Evolutionary conservation across 495 filamentous ascomycete genomes (phyloP), one percentile per base, ranked within the genome.

Genomic region (Hypoxylon trugodes): DNA sequence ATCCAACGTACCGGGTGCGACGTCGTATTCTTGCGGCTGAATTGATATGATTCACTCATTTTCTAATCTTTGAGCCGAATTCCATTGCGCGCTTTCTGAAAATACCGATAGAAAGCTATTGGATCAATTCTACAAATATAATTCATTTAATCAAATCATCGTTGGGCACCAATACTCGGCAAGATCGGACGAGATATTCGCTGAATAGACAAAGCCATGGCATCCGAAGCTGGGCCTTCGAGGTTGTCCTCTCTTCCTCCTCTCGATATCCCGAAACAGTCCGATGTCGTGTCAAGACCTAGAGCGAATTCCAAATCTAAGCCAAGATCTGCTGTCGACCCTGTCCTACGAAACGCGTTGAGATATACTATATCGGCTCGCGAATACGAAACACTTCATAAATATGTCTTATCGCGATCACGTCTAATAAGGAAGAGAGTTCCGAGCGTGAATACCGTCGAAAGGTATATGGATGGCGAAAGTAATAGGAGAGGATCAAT

Each of bases 371-470:
- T 97, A 40, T 93, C 89, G 74, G 87, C 89, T 40, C 86, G 88
- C 73, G 93, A 97, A 71, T 96, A 97, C 76, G 84, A 89, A 60
- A 79, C 87, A 2, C 84, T 97, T 18, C 90, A 96, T 74, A 86
- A 87, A 69, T 89, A 90, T 65, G 83, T 92, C 28, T 81, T 89
- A 51, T 90, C 87, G 60, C 87, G 87, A 32, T 85, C 87, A 53
- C 79, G 78, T 25, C 59, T 78, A n/a, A 69, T 92, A 3, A 82
- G 85, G 61, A 83, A 76, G 66, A 84, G 84, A 33, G 79, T 89
- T 9, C 89, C 88, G 8, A 81, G 74, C 25, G 77, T 81, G 7
- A 78, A 74, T 25, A 68, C 73, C 28, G 80, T 86, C 12, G 75
- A 79, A 61, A 73, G 69, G 51, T 76, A 83, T 30, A 79, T 84